phyloP scores from a whole-genome alignment of 768 basidiomycete genomes.

The Tricholomella constricta region DNA sequence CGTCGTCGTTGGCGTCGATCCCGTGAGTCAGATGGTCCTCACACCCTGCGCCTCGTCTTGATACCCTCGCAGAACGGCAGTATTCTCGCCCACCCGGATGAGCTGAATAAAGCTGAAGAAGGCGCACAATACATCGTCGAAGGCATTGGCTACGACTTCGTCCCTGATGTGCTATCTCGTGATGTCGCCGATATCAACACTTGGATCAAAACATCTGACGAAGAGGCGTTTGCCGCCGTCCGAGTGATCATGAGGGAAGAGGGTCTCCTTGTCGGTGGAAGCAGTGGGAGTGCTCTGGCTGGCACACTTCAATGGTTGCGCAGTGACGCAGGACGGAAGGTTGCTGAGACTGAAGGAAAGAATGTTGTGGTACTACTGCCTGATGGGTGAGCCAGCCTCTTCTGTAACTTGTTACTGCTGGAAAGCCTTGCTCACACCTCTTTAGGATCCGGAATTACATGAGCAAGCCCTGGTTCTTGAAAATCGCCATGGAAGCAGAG shows the following conservation, averaged over 20 bases:
- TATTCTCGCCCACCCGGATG: constrained; percentile 74
- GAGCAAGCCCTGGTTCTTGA: constrained; percentile 90
- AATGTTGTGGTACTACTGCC: constrained; percentile 91
- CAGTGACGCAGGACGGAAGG: constrained; percentile 60
- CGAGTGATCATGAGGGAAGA: constrained; percentile 78
- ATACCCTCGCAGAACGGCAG: constrained; percentile 71
- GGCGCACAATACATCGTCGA: constrained; percentile 76
- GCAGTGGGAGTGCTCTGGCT: constrained; percentile 83
- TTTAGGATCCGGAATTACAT: constrained; percentile 89
- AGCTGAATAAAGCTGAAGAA: constrained; percentile 54
- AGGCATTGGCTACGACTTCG: constrained; percentile 96
- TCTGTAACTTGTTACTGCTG: neutral
- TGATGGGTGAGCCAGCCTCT: constrained; percentile 69
- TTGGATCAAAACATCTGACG: constrained; percentile 89
- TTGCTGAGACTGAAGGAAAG: constrained; percentile 67
- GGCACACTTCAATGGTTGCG: constrained; percentile 80
- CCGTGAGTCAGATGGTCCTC: constrained; percentile 49
- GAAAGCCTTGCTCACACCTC: neutral
- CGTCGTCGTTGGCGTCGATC: constrained; percentile 86
- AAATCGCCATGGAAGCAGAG: constrained; percentile 58
- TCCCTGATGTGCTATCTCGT: constrained; percentile 85
- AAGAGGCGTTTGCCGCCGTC: constrained; percentile 77
- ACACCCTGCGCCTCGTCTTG: neutral
- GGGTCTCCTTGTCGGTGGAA: constrained; percentile 91
- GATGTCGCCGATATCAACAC: constrained; percentile 55